Evolutionary conservation across 768 basidiomycete genomes (phyloP).

Genomic region (Rhizopogon roseolus): DNA sequence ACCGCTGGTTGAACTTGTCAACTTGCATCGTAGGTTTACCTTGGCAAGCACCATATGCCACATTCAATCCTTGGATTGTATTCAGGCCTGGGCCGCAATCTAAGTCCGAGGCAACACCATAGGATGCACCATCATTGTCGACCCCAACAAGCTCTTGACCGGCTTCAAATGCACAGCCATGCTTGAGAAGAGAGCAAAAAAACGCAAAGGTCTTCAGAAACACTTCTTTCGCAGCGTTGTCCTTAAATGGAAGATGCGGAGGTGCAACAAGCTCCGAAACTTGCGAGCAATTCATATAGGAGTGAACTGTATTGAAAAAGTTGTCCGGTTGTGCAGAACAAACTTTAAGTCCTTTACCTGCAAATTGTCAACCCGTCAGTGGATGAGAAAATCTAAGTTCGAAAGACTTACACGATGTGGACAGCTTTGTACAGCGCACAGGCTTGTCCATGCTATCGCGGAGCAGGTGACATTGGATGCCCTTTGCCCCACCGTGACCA

Average conservation of each 20-base stretch:
- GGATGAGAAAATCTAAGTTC: too few relatives aligned
- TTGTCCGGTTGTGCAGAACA: not conserved
- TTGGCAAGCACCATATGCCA: not conserved
- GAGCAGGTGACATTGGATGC: too few relatives aligned
- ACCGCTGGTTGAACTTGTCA: not conserved
- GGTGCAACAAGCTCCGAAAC: not conserved
- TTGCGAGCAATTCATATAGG: not conserved
- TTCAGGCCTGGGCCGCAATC: too few relatives aligned
- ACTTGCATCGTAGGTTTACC: slow-evolving; percentile 4
- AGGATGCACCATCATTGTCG: not conserved
- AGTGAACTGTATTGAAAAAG: not conserved
- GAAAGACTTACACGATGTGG: not conserved
- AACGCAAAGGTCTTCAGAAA: slow-evolving; percentile 18
- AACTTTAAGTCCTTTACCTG: slow-evolving; percentile 1
- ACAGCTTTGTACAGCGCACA: not conserved
- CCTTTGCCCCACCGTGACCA: too few relatives aligned
- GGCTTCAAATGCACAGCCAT: slow-evolving; percentile 12
- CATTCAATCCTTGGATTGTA: too few relatives aligned
- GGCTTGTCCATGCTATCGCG: not conserved
- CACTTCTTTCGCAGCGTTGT: slow-evolving; percentile 9
- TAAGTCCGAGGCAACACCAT: too few relatives aligned
- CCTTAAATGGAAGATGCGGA: not conserved
- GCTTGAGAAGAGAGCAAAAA: slow-evolving; percentile 13
- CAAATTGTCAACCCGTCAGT: too few relatives aligned
- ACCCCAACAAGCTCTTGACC: not conserved